A percentile compares a stretch with the other conserved stretches of the same genome.
Evolutionary conservation across 345 rosid species (phyloP).

Genomic region (Orychophragmus violaceus): DNA sequence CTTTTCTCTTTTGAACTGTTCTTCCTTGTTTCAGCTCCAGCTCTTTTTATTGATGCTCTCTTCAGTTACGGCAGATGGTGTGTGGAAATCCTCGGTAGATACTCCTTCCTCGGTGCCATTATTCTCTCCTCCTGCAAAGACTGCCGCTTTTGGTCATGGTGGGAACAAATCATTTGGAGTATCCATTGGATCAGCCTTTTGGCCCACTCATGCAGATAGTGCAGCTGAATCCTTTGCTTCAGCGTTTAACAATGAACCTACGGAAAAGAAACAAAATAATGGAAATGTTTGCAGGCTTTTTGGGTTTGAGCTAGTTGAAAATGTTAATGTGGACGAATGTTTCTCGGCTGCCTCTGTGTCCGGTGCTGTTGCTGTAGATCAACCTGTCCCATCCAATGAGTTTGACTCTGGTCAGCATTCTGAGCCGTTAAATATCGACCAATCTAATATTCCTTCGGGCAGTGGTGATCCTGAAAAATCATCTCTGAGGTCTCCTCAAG

Average conservation of each 20-base stretch:
- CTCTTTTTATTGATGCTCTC: slow-evolving; percentile 14
- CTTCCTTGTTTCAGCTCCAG: not conserved
- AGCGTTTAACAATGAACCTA: slow-evolving; percentile 45
- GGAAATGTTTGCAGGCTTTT: slow-evolving; percentile 78
- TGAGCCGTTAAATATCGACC: slow-evolving; percentile 61
- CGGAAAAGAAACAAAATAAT: slow-evolving; percentile 51
- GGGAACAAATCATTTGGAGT: slow-evolving; percentile 44
- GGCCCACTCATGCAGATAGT: slow-evolving; percentile 52
- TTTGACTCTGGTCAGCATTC: slow-evolving; percentile 66
- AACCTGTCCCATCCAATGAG: slow-evolving; percentile 45
- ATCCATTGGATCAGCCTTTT: slow-evolving; percentile 47
- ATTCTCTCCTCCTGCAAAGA: slow-evolving; percentile 49
- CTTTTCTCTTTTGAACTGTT: slow-evolving; percentile 2
- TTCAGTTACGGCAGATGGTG: slow-evolving; percentile 45
- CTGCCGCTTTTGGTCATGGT: slow-evolving; percentile 36
- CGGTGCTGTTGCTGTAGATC: slow-evolving; percentile 41
- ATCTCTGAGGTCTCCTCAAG: slow-evolving; percentile 72
- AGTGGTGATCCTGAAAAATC: slow-evolving; percentile 86
- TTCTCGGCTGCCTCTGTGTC: slow-evolving; percentile 39
- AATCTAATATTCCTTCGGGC: slow-evolving; percentile 50
- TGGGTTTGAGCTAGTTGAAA: slow-evolving; percentile 80
- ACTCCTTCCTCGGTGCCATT: slow-evolving; percentile 48
- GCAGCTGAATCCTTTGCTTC: slow-evolving; percentile 59
- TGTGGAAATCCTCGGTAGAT: slow-evolving; percentile 62
- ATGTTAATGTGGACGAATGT: slow-evolving; percentile 52